These are phyloP conservation scores for Vicia faba DNA, from an alignment of 306 rosid genomes.

Conservation along the genomic window DNA sequence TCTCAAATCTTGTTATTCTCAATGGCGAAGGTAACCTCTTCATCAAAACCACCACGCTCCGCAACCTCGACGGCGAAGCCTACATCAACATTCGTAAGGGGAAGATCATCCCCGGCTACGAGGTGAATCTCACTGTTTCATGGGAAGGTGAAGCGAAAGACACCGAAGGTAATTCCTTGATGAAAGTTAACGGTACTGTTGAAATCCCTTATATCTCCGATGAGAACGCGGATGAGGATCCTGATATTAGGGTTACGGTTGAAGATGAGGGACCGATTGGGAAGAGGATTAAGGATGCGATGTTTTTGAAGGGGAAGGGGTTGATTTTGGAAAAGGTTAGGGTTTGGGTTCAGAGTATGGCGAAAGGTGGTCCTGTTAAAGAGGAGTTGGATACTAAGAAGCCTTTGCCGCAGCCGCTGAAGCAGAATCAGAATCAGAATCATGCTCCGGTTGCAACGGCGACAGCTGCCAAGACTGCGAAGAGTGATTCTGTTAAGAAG, in stretches of 20 bases:
- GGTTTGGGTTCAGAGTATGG: conserved; percentile 76
- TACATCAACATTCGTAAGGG: conserved; percentile 92
- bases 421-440: conserved; percentile 27
- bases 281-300: conserved; percentile 75
- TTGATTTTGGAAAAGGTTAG: conserved; percentile 77
- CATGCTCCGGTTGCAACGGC: not conserved
- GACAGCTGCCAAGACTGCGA: not conserved
- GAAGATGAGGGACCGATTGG: conserved; percentile 84
- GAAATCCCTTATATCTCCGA: conserved; percentile 91
- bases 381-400: conserved; percentile 75
- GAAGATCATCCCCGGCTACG: conserved; percentile 90
- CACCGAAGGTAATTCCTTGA: conserved; percentile 54
- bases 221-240: conserved; percentile 96
- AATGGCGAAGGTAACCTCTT: conserved; percentile 68
- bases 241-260: conserved; percentile 70
- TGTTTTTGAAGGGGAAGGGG: conserved; percentile 71
- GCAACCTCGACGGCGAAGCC: conserved; percentile 80
- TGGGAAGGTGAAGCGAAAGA: conserved; percentile 95
- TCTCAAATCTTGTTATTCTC: conserved; percentile 60
- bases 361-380: conserved; percentile 87
- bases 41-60: conserved; percentile 58
- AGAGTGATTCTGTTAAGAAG: conserved; percentile 11
- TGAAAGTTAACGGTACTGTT: conserved; percentile 72
- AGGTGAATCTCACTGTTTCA: conserved; percentile 57
- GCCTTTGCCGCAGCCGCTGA: not conserved